phyloP scores from a whole-genome alignment of 306 rosid species.

The Medicago ruthenica region DNA sequence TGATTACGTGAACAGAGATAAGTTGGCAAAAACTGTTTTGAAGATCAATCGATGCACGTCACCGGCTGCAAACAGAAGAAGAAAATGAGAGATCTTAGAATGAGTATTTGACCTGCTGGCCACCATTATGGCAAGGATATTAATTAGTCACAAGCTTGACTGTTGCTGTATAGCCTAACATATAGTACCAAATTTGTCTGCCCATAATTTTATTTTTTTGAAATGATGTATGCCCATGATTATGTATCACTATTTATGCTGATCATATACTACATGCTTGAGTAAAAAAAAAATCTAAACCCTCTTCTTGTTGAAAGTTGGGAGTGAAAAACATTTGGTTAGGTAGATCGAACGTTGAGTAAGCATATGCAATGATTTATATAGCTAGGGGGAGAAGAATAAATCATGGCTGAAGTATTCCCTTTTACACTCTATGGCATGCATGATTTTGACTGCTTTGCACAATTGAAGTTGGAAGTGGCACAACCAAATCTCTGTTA shows the following conservation, averaged over 20 bases:
- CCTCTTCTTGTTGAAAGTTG: background rate
- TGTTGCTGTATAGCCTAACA: background rate
- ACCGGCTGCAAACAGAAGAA: background rate
- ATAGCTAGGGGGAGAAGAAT: too few species aligned
- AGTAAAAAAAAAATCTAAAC: background rate
- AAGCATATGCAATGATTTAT: background rate
- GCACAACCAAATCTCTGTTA: too few species aligned
- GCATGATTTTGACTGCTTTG: background rate
- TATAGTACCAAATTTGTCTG: conserved; percentile 5
- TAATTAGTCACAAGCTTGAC: background rate
- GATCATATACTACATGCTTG: background rate
- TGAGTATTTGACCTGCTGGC: background rate
- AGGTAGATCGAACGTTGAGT: background rate
- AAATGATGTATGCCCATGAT: background rate
- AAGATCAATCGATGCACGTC: background rate
- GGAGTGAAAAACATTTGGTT: background rate
- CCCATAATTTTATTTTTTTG: background rate
- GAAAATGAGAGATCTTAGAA: background rate
- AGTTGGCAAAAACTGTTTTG: background rate
- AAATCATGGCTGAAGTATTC: background rate
- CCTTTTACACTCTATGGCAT: background rate
- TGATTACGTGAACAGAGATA: background rate
- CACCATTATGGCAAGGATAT: conserved; percentile 10
- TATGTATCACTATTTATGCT: background rate
- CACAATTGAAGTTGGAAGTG: too few species aligned